Evolutionary conservation across 1,284 basidiomycete species (phyloP).

Genomic region (Sphaerobolus stellatus): DNA sequence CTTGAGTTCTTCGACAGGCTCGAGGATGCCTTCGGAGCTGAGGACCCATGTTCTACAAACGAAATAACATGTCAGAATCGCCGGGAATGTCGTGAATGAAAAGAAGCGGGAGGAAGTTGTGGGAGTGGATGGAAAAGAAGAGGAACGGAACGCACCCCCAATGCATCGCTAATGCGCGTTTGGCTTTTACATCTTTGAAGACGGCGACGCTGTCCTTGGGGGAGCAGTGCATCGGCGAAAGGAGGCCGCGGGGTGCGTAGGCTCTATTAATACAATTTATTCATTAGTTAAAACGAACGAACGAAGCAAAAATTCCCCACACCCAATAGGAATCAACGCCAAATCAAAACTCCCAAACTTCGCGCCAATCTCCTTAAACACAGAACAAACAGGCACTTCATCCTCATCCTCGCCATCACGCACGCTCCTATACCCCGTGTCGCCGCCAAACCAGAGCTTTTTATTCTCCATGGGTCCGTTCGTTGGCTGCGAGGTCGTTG

Average conservation of each 20-base stretch:
- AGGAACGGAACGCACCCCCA: constrained; percentile 54
- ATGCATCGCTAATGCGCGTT: constrained; percentile 65
- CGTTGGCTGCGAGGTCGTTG: neutral
- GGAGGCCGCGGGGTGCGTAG: constrained; percentile 56
- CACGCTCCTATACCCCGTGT: constrained; percentile 61
- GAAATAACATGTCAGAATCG: no score
- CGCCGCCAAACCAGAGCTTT: constrained; percentile 67
- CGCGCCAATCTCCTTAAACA: constrained; percentile 65
- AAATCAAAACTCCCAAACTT: constrained; percentile 59
- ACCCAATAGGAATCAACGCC: constrained; percentile 68
- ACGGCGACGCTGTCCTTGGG: constrained; percentile 65
- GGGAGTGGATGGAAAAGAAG: constrained; percentile 14
- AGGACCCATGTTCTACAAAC: constrained; percentile 46
- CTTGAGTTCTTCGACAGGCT: constrained; percentile 54
- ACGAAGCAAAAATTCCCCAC: constrained; percentile 14
- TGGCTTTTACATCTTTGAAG: constrained; percentile 59
- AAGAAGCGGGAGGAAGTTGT: neutral
- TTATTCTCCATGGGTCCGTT: constrained; percentile 20
- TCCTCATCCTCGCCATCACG: constrained; percentile 47
- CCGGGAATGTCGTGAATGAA: no score
- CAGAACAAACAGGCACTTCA: constrained; percentile 59
- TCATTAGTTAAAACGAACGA: constrained; percentile 18
- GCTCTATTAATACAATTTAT: constrained; percentile 42
- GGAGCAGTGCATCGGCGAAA: constrained; percentile 59
- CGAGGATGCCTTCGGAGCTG: constrained; percentile 54